Evolutionary conservation across 148 eudicot species (phyloP).

Genomic region (Rhododendron mucronatum): DNA sequence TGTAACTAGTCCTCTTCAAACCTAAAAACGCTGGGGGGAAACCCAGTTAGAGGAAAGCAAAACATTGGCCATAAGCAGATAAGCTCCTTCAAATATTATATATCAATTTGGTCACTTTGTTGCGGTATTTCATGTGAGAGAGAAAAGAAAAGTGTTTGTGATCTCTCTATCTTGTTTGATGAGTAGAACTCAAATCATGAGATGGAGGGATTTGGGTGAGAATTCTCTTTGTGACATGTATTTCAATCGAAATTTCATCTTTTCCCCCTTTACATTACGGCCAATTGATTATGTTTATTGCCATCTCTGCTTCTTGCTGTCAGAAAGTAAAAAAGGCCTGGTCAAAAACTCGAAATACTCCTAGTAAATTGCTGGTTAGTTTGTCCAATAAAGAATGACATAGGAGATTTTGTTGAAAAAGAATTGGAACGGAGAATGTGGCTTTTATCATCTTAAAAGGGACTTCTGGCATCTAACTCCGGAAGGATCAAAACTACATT

Average conservation of each 20-base stretch:
- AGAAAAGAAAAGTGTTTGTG: not conserved
- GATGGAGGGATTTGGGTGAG: not conserved
- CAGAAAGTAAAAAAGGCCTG: no score
- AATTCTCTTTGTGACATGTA: not conserved
- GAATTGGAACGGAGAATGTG: not conserved
- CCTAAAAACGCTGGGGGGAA: conserved; percentile 18
- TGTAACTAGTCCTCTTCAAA: conserved; percentile 25
- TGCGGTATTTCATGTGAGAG: not conserved
- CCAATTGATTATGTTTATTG: not conserved
- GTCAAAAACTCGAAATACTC: no score
- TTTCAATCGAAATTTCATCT: not conserved
- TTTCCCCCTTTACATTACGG: not conserved
- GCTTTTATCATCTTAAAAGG: not conserved
- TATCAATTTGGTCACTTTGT: not conserved
- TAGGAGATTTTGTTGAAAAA: not conserved
- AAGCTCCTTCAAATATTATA: not conserved
- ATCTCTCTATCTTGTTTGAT: not conserved
- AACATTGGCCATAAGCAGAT: not conserved
- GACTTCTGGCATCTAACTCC: not conserved
- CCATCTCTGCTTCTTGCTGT: not conserved
- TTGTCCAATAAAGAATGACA: no score
- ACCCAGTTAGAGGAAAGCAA: conserved; percentile 21
- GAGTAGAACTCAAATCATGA: not conserved
- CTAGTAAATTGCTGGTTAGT: no score
- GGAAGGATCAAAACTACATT: not conserved